These are phyloP conservation scores for Blastobotrys buckinghamii DNA, from an alignment of 1,139 yeast species.

Conservation along the genomic window DNA sequence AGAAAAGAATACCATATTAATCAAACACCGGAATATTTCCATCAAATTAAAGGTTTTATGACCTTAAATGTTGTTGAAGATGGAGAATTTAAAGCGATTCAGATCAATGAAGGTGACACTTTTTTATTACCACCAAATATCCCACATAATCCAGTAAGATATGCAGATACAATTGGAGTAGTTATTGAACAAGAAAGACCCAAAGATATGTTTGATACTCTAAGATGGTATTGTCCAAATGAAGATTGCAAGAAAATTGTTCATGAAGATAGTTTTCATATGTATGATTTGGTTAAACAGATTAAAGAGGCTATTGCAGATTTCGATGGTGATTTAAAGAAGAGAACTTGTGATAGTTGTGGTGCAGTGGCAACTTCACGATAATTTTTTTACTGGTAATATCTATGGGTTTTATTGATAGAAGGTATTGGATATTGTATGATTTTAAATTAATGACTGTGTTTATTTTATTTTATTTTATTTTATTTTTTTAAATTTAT, in stretches of 20 bases:
- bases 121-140: conserved; percentile 73
- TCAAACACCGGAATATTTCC: conserved; percentile 92
- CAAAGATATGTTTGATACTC: conserved; percentile 53
- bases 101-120: conserved; percentile 80
- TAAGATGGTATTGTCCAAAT: conserved; percentile 80
- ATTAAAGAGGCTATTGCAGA: conserved; percentile 74
- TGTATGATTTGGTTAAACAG: conserved; percentile 82
- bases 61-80: conserved; percentile 79
- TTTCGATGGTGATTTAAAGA: conserved; percentile 57
- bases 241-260: conserved; percentile 51
- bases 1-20: conserved; percentile 90
- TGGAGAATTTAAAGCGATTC: conserved; percentile 67
- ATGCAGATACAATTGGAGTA: conserved; percentile 77
- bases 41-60: conserved; percentile 83
- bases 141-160: conserved; percentile 90
- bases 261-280: conserved; percentile 65
- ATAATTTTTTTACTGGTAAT: neutral
- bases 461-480: neutral
- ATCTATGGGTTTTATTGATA: too few species aligned
- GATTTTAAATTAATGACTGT: too few species aligned
- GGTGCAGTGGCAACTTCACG: conserved; percentile 43
- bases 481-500: neutral
- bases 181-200: conserved; percentile 96
- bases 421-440: too few species aligned
- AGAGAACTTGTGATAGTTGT: conserved; percentile 70